A percentile compares a stretch with the other conserved stretches of the same genome.
Conservation (phyloP, 1,284 basidiomycete species). For the Cryptococcus sp. region DNA sequence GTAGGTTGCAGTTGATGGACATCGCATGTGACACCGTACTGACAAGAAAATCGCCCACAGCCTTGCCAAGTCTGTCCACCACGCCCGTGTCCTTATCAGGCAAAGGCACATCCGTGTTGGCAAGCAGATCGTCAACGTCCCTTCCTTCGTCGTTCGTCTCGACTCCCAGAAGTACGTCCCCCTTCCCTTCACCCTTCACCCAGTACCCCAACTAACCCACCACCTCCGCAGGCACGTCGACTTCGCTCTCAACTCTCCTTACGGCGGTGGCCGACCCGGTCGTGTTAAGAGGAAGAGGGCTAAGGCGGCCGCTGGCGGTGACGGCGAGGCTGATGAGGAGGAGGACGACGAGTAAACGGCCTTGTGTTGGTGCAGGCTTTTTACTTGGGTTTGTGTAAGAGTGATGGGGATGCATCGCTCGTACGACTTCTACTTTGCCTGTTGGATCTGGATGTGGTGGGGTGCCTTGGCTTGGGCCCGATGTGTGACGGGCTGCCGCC, state of each 20-base stretch:
- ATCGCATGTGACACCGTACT: not conserved
- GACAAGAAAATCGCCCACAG: conserved; percentile 50
- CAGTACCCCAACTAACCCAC: no score
- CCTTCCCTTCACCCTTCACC: not conserved
- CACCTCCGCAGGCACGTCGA: conserved; percentile 71
- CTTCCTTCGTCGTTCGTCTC: conserved; percentile 96
- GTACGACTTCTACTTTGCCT: conserved; percentile 5
- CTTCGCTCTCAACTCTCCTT: conserved; percentile 95
- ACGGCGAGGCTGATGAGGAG: conserved; percentile 84
- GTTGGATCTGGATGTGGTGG: not conserved
- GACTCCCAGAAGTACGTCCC: conserved; percentile 74
- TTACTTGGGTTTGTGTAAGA: conserved; percentile 10
- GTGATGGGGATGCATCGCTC: conserved; percentile 20
- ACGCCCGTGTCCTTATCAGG: conserved; percentile 95
- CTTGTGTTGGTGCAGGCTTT: not conserved
- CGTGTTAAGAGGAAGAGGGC: conserved; percentile 99
- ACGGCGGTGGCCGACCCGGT: conserved; percentile 93
- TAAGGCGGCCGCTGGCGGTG: conserved; percentile 85
- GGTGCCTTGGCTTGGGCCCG: not conserved
- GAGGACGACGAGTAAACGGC: conserved; percentile 63
- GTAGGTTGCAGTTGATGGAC: conserved; percentile 17
- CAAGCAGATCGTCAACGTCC: conserved; percentile 99
- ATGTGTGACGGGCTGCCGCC: not conserved
- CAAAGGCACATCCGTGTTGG: conserved; percentile 84
- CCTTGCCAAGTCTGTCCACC: conserved; percentile 97